These are phyloP conservation scores for Starmerella bombi DNA, from an alignment of 805 yeast species.

Conservation along the genomic window DNA sequence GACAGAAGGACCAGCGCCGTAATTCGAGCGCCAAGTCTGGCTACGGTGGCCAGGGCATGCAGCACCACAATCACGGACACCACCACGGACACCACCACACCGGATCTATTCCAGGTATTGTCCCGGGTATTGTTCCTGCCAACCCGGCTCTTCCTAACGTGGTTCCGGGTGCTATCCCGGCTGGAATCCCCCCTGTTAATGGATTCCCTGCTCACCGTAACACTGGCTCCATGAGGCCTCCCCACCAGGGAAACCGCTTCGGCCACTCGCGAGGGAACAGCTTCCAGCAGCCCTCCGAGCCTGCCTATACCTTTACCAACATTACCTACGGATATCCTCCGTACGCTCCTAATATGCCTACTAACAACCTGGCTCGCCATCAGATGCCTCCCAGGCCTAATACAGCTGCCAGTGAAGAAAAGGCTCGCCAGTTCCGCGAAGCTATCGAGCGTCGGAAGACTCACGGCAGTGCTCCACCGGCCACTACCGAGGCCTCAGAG, in stretches of 20 bases:
- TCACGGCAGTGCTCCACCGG: too few relatives aligned
- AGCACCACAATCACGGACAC: constrained; percentile 1
- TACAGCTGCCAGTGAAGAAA: neutral
- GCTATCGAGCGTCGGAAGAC: neutral
- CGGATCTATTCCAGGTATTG: neutral
- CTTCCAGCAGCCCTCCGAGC: constrained; percentile 2
- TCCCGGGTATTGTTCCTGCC: neutral
- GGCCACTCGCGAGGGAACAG: constrained; percentile 6
- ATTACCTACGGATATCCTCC: neutral
- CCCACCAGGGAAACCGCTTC: neutral
- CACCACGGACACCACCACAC: neutral
- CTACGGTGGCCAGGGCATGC: constrained; percentile 3
- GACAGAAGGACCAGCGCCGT: neutral
- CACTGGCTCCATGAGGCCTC: neutral
- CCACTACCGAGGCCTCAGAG: neutral
- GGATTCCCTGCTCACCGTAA: neutral
- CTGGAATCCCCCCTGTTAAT: neutral
- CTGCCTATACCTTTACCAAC: neutral
- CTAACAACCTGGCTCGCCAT: neutral
- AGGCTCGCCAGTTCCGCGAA: neutral
- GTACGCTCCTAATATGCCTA: neutral
- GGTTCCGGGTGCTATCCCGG: neutral
- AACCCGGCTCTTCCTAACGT: neutral
- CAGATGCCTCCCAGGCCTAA: neutral
- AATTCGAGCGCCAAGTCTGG: neutral